phyloP scores from a whole-genome alignment of 495 filamentous ascomycete genomes.

The Schizothecium vesticola region DNA sequence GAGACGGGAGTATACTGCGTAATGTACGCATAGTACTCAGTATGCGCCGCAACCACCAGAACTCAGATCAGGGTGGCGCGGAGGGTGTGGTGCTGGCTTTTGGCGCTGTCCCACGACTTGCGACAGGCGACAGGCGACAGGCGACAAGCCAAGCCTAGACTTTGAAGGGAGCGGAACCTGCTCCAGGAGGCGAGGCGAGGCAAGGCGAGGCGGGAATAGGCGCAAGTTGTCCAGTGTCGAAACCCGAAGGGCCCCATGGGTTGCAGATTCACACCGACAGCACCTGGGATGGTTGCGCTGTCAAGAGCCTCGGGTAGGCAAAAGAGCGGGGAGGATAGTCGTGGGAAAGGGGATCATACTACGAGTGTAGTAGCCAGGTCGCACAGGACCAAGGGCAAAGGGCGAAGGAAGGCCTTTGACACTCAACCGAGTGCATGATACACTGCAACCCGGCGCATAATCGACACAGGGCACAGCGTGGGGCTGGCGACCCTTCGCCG shows the following conservation, averaged over 20 bases:
- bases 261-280: neutral
- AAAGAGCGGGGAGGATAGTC: neutral
- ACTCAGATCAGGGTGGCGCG: neutral
- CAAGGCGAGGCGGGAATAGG: neutral
- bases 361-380: neutral
- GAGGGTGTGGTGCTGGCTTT: neutral
- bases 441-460: constrained; percentile 5
- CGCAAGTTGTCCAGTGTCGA: neutral
- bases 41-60: neutral
- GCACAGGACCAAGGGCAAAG: constrained; percentile 7
- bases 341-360: constrained; percentile 7
- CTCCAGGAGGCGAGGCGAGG: constrained; percentile 3
- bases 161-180: neutral
- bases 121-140: neutral
- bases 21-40: neutral
- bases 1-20: neutral
- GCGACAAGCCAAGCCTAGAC: neutral
- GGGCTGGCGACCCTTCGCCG: neutral
- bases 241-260: neutral
- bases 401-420: constrained; percentile 1
- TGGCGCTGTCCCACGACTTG: neutral
- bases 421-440: neutral
- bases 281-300: neutral
- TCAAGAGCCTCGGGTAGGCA: neutral
- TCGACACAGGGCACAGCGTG: neutral